A percentile compares a stretch with the other conserved stretches of the same genome.
Conservation (phyloP, 805 yeast species). For the Sugiyamaella boreocaroliniensis region DNA sequence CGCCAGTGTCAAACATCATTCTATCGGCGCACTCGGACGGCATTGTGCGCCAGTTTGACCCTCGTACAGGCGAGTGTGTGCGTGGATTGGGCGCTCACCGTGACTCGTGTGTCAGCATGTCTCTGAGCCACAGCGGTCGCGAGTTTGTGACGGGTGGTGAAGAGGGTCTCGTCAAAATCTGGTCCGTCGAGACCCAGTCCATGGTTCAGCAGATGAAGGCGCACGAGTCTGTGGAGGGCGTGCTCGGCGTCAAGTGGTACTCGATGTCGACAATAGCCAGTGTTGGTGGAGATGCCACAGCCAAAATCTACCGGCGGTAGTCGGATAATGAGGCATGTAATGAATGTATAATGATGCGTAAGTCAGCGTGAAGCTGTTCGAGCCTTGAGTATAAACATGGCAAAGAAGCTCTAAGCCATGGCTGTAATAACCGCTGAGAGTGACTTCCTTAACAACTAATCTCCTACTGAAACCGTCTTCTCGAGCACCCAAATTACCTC, state of each 20-base stretch:
- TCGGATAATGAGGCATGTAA: neutral
- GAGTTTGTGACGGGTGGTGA: constrained; percentile 14
- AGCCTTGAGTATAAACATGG: too few relatives aligned
- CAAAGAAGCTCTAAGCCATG: too few relatives aligned
- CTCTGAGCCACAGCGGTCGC: constrained; percentile 6
- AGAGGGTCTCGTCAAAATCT: constrained; percentile 14
- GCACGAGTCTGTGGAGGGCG: constrained; percentile 6
- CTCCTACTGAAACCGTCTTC: too few relatives aligned
- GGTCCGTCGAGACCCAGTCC: constrained; percentile 6
- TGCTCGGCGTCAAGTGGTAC: constrained; percentile 9
- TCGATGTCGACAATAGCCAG: constrained; percentile 1
- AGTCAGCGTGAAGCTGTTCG: too few relatives aligned
- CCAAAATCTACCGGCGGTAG: constrained; percentile 3
- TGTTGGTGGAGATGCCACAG: constrained; percentile 8
- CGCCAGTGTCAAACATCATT: constrained; percentile 3
- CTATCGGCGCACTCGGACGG: constrained; percentile 16
- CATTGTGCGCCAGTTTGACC: constrained; percentile 13
- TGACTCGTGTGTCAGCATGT: constrained; percentile 4
- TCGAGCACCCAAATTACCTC: too few relatives aligned
- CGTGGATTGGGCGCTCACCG: constrained; percentile 3
- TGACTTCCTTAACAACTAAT: too few relatives aligned
- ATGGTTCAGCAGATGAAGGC: constrained; percentile 3
- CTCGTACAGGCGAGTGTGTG: constrained; percentile 5
- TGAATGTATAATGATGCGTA: neutral
- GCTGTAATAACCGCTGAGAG: too few relatives aligned